These are phyloP conservation scores for Elsinoe necatrix DNA, from an alignment of 2,329 filamentous ascomycete species.

Conservation along the genomic window DNA sequence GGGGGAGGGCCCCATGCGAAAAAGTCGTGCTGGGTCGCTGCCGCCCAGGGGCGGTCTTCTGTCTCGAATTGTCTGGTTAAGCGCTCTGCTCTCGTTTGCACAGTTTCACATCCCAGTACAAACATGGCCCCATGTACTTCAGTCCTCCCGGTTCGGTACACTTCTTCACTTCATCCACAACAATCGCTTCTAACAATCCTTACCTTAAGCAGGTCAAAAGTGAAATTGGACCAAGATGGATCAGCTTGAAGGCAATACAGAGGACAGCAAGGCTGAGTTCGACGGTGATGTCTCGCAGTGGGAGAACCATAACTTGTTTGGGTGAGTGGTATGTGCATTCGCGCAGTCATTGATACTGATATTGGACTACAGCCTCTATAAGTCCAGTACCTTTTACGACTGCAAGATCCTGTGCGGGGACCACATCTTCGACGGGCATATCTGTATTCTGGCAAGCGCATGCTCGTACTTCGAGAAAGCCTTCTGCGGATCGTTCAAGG, in stretches of 20 bases:
- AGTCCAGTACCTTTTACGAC: slow-evolving; percentile 3
- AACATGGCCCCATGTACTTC: no score
- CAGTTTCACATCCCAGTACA: no score
- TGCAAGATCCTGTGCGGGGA: slow-evolving; percentile 6
- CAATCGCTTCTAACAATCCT: no score
- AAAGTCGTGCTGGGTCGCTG: no score
- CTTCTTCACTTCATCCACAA: no score
- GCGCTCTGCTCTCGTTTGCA: no score
- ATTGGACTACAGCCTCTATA: not conserved
- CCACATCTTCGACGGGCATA: not conserved
- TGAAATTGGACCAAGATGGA: no score
- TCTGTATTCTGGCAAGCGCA: not conserved
- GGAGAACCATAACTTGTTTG: not conserved
- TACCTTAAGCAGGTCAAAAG: no score
- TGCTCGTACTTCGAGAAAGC: slow-evolving; percentile 11
- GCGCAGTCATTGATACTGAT: not conserved
- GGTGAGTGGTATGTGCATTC: not conserved
- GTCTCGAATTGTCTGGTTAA: no score
- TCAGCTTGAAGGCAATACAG: not conserved
- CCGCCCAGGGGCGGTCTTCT: no score
- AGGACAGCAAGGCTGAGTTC: not conserved
- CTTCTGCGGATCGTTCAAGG: slow-evolving; percentile 2
- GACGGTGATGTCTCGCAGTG: not conserved
- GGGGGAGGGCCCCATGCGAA: no score
- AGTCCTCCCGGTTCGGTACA: no score